phyloP scores from a whole-genome alignment of 2,329 filamentous ascomycete species.

The Ciborinia camelliae region DNA sequence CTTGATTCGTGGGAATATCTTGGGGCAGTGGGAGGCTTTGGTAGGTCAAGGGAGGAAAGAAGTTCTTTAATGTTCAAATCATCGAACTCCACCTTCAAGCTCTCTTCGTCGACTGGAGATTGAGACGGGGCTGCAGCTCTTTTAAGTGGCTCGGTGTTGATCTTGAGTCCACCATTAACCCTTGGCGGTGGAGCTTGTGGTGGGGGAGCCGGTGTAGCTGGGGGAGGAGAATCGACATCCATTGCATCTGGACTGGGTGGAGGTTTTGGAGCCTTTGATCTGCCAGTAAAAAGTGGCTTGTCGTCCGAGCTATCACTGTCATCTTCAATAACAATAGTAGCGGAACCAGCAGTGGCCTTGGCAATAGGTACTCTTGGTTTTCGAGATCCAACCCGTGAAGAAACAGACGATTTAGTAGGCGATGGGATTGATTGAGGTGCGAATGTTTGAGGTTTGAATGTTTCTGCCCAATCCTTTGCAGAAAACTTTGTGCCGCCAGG shows the following conservation, averaged over 20 bases:
- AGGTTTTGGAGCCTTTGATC: constrained; percentile 29
- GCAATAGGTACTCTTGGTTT: constrained; percentile 26
- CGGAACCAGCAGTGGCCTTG: constrained; percentile 33
- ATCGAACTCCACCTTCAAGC: constrained; percentile 45
- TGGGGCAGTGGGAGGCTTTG: constrained; percentile 45
- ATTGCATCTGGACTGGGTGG: constrained; percentile 54
- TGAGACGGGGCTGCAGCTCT: constrained; percentile 38
- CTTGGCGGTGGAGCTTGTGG: constrained; percentile 46
- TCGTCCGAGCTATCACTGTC: constrained; percentile 33
- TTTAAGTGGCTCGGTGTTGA: constrained; percentile 53
- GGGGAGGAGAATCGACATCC: constrained; percentile 58
- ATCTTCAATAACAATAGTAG: constrained; percentile 33
- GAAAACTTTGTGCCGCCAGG: constrained; percentile 36
- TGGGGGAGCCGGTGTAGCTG: not conserved
- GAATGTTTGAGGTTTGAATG: constrained; percentile 37
- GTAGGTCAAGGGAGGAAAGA: constrained; percentile 50
- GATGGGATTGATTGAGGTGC: constrained; percentile 28
- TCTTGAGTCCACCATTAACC: constrained; percentile 50
- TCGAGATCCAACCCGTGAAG: constrained; percentile 23
- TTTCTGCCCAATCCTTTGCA: constrained; percentile 34
- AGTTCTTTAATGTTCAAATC: constrained; percentile 45
- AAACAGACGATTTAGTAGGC: constrained; percentile 14
- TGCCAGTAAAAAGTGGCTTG: constrained; percentile 33
- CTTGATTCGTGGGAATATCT: constrained; percentile 37
- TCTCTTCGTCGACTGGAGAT: constrained; percentile 28